Base-by-base conservation (phyloP, 2,329 filamentous ascomycete species). In the Cyanodermella asteris region DNA sequence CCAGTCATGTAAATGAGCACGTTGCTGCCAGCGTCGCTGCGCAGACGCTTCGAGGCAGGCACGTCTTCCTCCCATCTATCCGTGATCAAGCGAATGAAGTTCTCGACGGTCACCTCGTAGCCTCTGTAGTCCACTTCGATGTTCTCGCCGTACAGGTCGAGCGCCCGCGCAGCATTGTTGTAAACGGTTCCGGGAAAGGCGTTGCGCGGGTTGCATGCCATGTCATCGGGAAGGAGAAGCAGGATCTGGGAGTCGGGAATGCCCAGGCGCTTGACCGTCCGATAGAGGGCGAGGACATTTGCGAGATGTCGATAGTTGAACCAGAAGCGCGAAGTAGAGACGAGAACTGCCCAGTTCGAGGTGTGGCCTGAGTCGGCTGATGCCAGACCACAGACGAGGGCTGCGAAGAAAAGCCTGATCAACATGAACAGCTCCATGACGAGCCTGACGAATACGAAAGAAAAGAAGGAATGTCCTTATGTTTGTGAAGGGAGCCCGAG, bases 1-100 rank as follows among this genome's bases (percentile, higher is more conserved):
- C 87, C 87, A 1, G 87, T 97, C 87, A 97, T 97, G 56, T 97
- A 97, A 7, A 97, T 84, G 28, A 97, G 56, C 31, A 97, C 90
- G 42, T 97, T 97, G 51, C 80, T 91, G 31, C 84, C 71, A 38
- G 91, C 82, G 43, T 97, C 87, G 4, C 84, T 94, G 43, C 91
- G 63, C 31, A 97, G 57, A 25, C 87, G 65, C 57, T 97, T 97
- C 50, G 80, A 91, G 36, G 82, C 65, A 5, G 87, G 87, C 55
- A 93, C 91, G 47, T 93, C 82, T 35, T 87, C 78, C 28, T 80
- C 81, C 30, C 93, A 77, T 16, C 87, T 72, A 45, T 97, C 87
- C 12, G 87, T 97, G 51, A 97, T 56, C 26, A 97, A 59, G 1
- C 87, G 69, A 40, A 97, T 94, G 44, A 97, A 97, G 54, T 91